Percentiles rank a stretch among this genome's conserved stretches.
Evolutionary conservation across 1,139 yeast species (phyloP).

Genomic region (Candida sanyaensis): DNA sequence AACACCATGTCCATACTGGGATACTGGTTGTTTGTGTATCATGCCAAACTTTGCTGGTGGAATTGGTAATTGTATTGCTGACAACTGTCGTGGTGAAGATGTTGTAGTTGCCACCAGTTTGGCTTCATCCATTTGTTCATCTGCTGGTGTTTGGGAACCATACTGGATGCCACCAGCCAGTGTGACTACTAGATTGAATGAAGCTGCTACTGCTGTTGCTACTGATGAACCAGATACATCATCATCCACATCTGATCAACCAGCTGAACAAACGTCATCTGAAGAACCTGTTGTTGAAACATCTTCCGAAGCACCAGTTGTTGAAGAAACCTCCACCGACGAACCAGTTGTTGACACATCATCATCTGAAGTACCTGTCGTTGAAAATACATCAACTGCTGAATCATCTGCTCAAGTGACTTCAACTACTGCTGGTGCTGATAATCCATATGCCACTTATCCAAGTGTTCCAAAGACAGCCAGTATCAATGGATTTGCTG

Average conservation of each 20-base stretch:
- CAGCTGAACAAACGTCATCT: not conserved
- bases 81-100: constrained; percentile 33
- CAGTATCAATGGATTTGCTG: constrained; percentile 38
- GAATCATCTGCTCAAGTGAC: not conserved
- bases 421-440: constrained; percentile 7
- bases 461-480: constrained; percentile 38
- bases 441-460: constrained; percentile 23
- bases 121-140: constrained; percentile 41
- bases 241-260: not conserved
- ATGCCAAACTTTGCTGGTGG: constrained; percentile 30
- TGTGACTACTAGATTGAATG: constrained; percentile 29
- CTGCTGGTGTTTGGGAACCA: constrained; percentile 44
- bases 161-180: constrained; percentile 41
- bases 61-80: constrained; percentile 33
- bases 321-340: not conserved
- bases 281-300: not conserved
- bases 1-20: constrained; percentile 39
- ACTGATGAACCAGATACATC: not conserved
- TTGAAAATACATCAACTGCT: no score
- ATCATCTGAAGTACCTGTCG: not conserved
- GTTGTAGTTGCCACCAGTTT: constrained; percentile 38
- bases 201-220: constrained; percentile 27
- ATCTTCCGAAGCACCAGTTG: no score
- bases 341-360: not conserved
- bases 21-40: constrained; percentile 39